Conservation (phyloP, 2,329 filamentous ascomycete genomes). For the Phialophora chinensis region DNA sequence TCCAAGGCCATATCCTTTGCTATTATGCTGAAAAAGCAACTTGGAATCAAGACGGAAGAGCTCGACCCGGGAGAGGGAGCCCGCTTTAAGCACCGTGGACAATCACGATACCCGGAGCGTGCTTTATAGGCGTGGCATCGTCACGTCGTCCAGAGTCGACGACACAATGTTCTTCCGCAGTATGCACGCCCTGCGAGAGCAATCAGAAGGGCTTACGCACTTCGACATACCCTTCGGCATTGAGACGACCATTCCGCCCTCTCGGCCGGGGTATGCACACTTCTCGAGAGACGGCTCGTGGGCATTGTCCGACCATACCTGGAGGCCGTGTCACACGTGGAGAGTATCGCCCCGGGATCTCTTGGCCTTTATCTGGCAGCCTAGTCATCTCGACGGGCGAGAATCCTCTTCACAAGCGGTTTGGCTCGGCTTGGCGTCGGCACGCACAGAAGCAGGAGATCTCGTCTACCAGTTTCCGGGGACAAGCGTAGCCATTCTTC, state of each 20-base stretch:
- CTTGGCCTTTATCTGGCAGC: neutral
- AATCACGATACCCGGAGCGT: neutral
- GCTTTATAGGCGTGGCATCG: neutral
- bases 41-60: neutral
- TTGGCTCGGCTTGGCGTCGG: neutral
- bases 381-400: neutral
- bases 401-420: neutral
- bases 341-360: constrained; percentile 3
- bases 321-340: neutral
- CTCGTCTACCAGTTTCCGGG: constrained; percentile 5
- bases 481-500: constrained; percentile 5
- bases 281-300: too few relatives aligned
- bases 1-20: neutral
- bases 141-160: neutral
- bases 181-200: neutral
- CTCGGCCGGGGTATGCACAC: too few relatives aligned
- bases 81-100: neutral
- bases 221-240: neutral
- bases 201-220: neutral
- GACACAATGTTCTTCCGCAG: neutral
- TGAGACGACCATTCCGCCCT: too few relatives aligned
- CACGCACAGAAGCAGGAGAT: constrained; percentile 2
- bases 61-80: neutral
- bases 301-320: neutral
- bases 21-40: neutral